Base-by-base conservation (phyloP, 345 rosid species). In the Acer saccharum region DNA sequence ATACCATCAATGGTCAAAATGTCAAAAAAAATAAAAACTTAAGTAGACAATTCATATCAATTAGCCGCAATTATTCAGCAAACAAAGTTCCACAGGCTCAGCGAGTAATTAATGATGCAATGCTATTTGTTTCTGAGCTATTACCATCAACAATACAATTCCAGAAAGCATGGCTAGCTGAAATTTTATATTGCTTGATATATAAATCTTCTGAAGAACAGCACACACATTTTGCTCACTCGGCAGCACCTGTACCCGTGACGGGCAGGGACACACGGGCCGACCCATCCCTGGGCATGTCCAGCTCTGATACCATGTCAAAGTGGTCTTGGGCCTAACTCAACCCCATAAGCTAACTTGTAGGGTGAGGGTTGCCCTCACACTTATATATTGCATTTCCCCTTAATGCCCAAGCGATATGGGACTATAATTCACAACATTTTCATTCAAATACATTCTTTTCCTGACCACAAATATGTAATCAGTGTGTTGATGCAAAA, bases 121-220 rank as follows among this genome's bases (percentile, higher is more conserved):
- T 58, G 63, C 68, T 58, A 29, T 17, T 68, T 68, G 64, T 67
- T 67, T 68, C 81, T 23, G 62, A 29, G 52, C 64, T 65, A 58
- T 27, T 41, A 35, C 5, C 70, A 17, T 16, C 29, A 14, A 41
- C 27, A 68, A n/a, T 43, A n/a, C 71, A 2, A 41, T 11, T 43
- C 7, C 25, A 10, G 27, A 68, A 68, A 68, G 71, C 8, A 18
- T n/a, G 1, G 50, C 71, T 20, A 43, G 16, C 0, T 68, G 43
- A 10, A 39, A 39, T 68, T 18, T 20, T 41, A 41, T 20, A 60
- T 21, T 60, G 64, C 21, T 20, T 20, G 27, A 58, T 60, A 21
- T 2, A 60, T 60, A 18, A 60, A 60, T 60, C 27, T 20, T 60
- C 64, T 7, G 13, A 18, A 7, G 25, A 60, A 21, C 27, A 60